These are phyloP conservation scores for Thermothelomyces thermophilus DNA, from an alignment of 2,329 filamentous ascomycete species.

Conservation along the genomic window DNA sequence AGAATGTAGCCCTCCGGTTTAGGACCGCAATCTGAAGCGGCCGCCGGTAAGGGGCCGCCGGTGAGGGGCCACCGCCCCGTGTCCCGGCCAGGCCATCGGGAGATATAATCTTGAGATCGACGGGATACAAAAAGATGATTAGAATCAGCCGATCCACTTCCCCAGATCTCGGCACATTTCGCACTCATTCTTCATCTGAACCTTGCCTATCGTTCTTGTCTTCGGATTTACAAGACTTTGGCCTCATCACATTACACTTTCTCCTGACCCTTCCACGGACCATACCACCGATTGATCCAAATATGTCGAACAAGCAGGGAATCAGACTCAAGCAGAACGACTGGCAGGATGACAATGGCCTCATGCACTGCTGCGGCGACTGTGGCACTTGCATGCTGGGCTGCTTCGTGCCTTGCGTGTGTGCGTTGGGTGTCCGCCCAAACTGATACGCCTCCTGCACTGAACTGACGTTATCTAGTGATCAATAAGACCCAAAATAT, in stretches of 20 bases:
- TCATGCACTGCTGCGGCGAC: constrained; percentile 26
- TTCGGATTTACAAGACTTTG: too few species aligned
- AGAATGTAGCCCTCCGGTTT: not conserved
- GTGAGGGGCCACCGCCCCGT: not conserved
- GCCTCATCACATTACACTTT: too few species aligned
- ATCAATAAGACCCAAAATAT: constrained; percentile 30
- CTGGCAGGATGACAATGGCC: constrained; percentile 26
- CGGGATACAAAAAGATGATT: not conserved
- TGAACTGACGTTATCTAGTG: constrained; percentile 16
- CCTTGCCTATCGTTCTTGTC: not conserved
- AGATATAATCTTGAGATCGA: not conserved
- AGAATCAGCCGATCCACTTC: not conserved
- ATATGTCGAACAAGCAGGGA: too few species aligned
- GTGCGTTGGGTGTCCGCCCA: constrained; percentile 16
- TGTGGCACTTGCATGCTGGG: constrained; percentile 25
- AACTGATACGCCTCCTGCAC: not conserved
- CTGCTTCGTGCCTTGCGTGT: constrained; percentile 29
- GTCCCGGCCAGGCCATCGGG: not conserved
- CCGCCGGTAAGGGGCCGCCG: not conserved
- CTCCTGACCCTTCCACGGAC: too few species aligned
- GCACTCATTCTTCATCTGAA: not conserved
- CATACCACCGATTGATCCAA: too few species aligned
- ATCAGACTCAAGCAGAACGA: constrained; percentile 4
- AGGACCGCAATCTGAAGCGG: not conserved
- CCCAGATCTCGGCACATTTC: not conserved